Conservation (phyloP, 352 stramenopile genomes). For the Peronospora farinosa region DNA sequence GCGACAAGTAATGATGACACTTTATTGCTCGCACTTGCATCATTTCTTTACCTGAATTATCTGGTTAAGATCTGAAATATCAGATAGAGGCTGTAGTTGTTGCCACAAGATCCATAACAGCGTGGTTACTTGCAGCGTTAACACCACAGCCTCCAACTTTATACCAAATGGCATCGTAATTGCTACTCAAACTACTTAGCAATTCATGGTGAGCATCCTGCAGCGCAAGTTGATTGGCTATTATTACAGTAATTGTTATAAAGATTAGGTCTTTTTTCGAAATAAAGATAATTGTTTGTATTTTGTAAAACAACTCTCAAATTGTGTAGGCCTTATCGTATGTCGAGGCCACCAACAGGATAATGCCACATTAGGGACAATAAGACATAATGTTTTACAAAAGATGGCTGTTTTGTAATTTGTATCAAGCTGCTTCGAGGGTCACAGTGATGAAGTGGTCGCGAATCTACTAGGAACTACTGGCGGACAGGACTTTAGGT, state of each 20-base stretch:
- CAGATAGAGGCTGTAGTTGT: conserved; percentile 1
- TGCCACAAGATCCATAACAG: conserved; percentile 29
- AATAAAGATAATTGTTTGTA: too few species aligned
- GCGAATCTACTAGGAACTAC: too few species aligned
- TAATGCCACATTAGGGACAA: too few species aligned
- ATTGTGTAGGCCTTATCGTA: too few species aligned
- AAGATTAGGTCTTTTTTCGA: conserved; percentile 3
- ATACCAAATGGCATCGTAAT: conserved; percentile 1
- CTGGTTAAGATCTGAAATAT: background rate
- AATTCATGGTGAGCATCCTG: conserved; percentile 18
- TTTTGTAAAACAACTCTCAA: too few species aligned
- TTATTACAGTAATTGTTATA: conserved; percentile 5
- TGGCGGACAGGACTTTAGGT: too few species aligned
- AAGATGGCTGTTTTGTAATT: too few species aligned
- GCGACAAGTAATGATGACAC: conserved; percentile 5
- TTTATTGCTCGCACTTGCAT: background rate
- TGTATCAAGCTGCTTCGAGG: too few species aligned
- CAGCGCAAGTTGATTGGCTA: conserved; percentile 15
- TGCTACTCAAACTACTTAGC: conserved; percentile 7
- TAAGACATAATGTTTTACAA: too few species aligned
- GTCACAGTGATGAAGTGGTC: too few species aligned
- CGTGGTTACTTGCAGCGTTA: conserved; percentile 28
- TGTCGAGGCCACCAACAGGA: too few species aligned
- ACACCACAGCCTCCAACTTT: conserved; percentile 23
- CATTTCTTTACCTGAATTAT: conserved; percentile 16